A percentile compares a stretch with the other conserved stretches of the same genome.
These are phyloP conservation scores for Escallonia rubra DNA, from an alignment of 129 eudicot species.

Conservation along the genomic window DNA sequence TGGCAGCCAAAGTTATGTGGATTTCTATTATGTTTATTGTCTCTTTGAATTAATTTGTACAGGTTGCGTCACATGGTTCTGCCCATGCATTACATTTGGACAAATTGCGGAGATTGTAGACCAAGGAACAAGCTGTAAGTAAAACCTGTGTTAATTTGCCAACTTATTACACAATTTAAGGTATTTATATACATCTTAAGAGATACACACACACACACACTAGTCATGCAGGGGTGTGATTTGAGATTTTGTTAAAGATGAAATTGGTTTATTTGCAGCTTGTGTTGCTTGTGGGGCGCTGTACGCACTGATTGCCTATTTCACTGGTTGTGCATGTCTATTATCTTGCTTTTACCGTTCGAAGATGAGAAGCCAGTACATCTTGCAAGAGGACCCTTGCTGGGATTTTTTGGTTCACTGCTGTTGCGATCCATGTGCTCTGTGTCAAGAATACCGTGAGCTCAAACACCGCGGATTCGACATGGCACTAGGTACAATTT, in stretches of 20 bases:
- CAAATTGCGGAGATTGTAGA: constrained; percentile 15
- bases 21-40: too few species aligned
- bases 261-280: constrained; percentile 27
- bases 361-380: constrained; percentile 41
- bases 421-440: constrained; percentile 53
- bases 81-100: constrained; percentile 34
- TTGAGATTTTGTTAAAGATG: not conserved
- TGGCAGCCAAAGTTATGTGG: too few species aligned
- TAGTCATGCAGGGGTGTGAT: not conserved
- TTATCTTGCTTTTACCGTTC: constrained; percentile 42
- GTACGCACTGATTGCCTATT: constrained; percentile 28
- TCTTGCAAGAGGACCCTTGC: constrained; percentile 35
- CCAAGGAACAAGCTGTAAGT: constrained; percentile 58
- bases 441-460: constrained; percentile 69
- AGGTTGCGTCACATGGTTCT: constrained; percentile 66
- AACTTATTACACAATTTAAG: too few species aligned
- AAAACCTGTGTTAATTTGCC: too few species aligned
- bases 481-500: constrained; percentile 40
- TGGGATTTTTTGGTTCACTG: constrained; percentile 45
- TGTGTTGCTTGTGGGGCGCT: constrained; percentile 38
- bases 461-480: constrained; percentile 57
- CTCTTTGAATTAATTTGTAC: not conserved
- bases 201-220: not conserved
- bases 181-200: too few species aligned
- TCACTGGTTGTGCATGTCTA: constrained; percentile 44